These are phyloP conservation scores for Phytophthora colocasiae DNA, from an alignment of 352 stramenopile species.

Conservation along the genomic window DNA sequence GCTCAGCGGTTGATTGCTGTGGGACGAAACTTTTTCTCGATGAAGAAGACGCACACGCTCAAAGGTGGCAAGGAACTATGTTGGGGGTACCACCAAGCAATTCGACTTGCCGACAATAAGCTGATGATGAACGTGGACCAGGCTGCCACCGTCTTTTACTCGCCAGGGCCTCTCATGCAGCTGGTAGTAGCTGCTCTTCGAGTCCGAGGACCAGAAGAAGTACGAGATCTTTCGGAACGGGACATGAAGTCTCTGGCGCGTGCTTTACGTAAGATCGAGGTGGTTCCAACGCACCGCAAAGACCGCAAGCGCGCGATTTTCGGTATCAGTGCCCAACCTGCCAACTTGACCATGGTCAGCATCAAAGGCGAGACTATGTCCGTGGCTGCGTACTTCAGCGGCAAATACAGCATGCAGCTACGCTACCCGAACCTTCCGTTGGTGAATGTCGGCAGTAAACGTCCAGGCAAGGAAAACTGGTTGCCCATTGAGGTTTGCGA, in stretches of 20 bases:
- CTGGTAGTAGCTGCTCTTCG: conserved; percentile 50
- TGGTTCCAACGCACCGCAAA: conserved; percentile 60
- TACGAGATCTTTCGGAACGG: conserved; percentile 47
- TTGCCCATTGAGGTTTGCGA: conserved; percentile 84
- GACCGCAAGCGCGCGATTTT: conserved; percentile 63
- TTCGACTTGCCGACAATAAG: conserved; percentile 57
- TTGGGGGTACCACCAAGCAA: conserved; percentile 75
- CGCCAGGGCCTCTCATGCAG: conserved; percentile 49
- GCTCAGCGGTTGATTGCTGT: conserved; percentile 61
- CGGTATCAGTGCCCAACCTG: conserved; percentile 43
- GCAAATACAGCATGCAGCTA: conserved; percentile 59
- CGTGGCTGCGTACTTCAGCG: conserved; percentile 61
- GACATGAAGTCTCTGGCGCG: conserved; percentile 42
- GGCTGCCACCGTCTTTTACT: conserved; percentile 73
- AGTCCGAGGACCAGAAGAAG: conserved; percentile 32
- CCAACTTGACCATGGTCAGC: conserved; percentile 47
- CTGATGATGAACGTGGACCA: conserved; percentile 77
- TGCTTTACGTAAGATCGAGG: conserved; percentile 56
- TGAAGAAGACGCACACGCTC: conserved; percentile 64
- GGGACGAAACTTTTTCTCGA: conserved; percentile 74
- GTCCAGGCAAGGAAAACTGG: conserved; percentile 51
- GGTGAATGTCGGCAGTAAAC: conserved; percentile 70
- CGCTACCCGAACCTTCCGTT: conserved; percentile 70
- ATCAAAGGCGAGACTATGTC: conserved; percentile 59
- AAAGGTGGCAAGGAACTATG: conserved; percentile 70